These are phyloP conservation scores for Plasmodium vinckei DNA, from an alignment of 169 alveolate genomes.

Conservation along the genomic window DNA sequence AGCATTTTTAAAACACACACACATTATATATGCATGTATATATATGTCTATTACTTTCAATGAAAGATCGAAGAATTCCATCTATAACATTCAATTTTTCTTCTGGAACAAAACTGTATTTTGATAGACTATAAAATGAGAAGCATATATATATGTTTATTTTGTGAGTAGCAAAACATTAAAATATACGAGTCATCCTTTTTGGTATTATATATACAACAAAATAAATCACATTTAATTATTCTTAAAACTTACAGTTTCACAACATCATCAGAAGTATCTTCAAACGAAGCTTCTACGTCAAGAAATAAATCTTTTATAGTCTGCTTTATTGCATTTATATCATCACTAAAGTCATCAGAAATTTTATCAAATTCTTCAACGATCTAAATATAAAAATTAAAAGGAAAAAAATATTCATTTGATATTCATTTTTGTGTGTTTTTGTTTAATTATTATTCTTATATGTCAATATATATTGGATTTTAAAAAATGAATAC, in stretches of 20 bases:
- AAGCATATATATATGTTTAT: neutral
- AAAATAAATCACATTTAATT: neutral
- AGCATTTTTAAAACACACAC: neutral
- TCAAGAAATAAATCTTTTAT: conserved; percentile 42
- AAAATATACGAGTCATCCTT: too few species aligned
- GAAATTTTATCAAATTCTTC: conserved; percentile 37
- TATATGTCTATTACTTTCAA: conserved; percentile 47
- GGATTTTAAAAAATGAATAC: conserved; percentile 4
- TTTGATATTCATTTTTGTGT: neutral
- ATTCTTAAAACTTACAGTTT: conserved; percentile 16
- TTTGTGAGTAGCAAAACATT: neutral
- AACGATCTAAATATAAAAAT: conserved; percentile 13
- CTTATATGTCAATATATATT: neutral
- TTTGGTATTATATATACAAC: neutral
- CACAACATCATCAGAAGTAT: conserved; percentile 41
- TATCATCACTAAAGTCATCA: conserved; percentile 50
- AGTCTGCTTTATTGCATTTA: conserved; percentile 19
- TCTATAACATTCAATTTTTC: conserved; percentile 44
- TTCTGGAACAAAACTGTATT: conserved; percentile 33
- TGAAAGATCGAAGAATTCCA: conserved; percentile 24
- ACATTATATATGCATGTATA: neutral
- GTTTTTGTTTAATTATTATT: neutral
- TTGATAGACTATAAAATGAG: conserved; percentile 40
- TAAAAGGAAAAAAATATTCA: neutral
- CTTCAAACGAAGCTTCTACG: conserved; percentile 51